Percentiles rank a stretch among this genome's conserved stretches.
Evolutionary conservation across 139 green algal genomes (phyloP).

Genomic region (Edaphochlamys debaryana): DNA sequence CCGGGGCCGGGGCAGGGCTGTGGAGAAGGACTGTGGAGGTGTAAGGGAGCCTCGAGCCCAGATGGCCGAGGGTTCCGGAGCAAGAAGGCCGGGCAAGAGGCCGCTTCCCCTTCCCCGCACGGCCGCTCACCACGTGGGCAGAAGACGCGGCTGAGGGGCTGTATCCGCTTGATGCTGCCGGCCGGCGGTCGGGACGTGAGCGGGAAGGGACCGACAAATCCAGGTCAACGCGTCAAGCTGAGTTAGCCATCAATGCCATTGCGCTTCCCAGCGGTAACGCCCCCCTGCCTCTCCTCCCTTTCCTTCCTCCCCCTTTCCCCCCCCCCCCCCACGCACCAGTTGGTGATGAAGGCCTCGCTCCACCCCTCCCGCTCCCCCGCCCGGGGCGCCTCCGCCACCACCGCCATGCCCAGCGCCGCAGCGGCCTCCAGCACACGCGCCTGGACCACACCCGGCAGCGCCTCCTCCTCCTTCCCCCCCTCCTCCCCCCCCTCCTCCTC

Average conservation of each 20-base stretch:
- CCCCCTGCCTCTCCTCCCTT: too few species aligned
- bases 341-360: constrained; percentile 67
- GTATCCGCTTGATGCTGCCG: constrained; percentile 15
- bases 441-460: too few species aligned
- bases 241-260: background rate
- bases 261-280: too few species aligned
- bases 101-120: too few species aligned
- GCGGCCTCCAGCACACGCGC: constrained; percentile 50
- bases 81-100: too few species aligned
- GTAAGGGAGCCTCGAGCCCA: too few species aligned
- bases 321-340: constrained; percentile 33
- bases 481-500: too few species aligned
- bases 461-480: background rate
- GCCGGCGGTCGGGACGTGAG: background rate
- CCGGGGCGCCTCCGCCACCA: constrained; percentile 34
- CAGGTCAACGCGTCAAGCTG: background rate
- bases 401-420: constrained; percentile 23
- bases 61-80: too few species aligned
- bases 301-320: background rate
- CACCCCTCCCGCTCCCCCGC: constrained; percentile 23
- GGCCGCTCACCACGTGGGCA: constrained; percentile 21
- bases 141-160: constrained; percentile 21
- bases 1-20: too few species aligned
- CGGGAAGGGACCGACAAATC: background rate
- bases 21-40: too few species aligned